These are phyloP conservation scores for Myriosclerotinia duriaeana DNA, from an alignment of 2,329 filamentous ascomycete species.

Conservation along the genomic window DNA sequence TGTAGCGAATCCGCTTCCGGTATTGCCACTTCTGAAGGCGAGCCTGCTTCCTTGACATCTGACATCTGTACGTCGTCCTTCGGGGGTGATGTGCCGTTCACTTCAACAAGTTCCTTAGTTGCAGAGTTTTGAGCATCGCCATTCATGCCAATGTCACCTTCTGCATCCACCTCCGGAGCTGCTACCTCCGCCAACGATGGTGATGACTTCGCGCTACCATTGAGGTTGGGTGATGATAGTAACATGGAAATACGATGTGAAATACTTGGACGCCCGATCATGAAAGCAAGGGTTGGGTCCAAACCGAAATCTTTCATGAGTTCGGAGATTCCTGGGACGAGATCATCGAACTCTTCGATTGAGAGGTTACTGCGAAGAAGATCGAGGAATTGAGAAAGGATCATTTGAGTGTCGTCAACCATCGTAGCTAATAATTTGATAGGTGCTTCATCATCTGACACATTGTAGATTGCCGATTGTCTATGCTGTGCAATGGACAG, in stretches of 20 bases:
- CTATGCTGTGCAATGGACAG: slow-evolving; percentile 88
- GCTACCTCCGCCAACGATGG: slow-evolving; percentile 19
- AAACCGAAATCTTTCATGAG: slow-evolving; percentile 79
- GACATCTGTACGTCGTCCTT: slow-evolving; percentile 45
- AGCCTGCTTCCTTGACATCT: slow-evolving; percentile 38
- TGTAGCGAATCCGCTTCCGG: slow-evolving; percentile 52
- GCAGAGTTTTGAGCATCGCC: slow-evolving; percentile 28
- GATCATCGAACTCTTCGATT: slow-evolving; percentile 71
- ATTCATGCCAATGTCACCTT: slow-evolving; percentile 53
- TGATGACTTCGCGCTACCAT: slow-evolving; percentile 31
- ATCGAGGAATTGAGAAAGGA: slow-evolving; percentile 85
- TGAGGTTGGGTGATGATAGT: slow-evolving; percentile 27
- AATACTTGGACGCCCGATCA: slow-evolving; percentile 75
- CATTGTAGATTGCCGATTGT: slow-evolving; percentile 77
- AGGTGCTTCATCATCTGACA: slow-evolving; percentile 70
- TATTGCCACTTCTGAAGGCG: slow-evolving; percentile 44
- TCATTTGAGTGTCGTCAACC: slow-evolving; percentile 84
- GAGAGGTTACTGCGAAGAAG: slow-evolving; percentile 78
- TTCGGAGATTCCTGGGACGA: slow-evolving; percentile 71
- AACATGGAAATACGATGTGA: slow-evolving; percentile 56
- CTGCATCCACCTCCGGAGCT: slow-evolving; percentile 45
- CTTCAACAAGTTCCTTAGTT: slow-evolving; percentile 3
- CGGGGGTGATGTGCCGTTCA: slow-evolving; percentile 26
- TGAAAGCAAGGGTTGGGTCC: slow-evolving; percentile 78
- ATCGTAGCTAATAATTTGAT: slow-evolving; percentile 87